Percentiles rank a stretch among this genome's conserved stretches.
Conservation (phyloP, 2,329 filamentous ascomycete species). For the Xylaria arbuscula region DNA sequence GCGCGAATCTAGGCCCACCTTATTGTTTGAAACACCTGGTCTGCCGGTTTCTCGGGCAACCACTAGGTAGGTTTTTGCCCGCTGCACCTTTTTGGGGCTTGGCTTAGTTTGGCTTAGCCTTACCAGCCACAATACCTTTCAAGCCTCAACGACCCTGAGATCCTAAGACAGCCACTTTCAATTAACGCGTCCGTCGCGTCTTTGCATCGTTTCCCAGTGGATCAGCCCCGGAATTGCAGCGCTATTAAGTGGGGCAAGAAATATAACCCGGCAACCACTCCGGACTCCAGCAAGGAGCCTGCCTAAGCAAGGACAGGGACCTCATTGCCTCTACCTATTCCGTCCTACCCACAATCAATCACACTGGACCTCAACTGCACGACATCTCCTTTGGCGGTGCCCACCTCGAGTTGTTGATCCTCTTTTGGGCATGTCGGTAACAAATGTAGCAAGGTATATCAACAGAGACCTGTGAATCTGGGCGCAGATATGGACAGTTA, state of each 20-base stretch:
- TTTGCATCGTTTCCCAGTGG: not conserved
- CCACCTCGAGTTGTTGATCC: not conserved
- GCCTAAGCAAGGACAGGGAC: slow-evolving; percentile 5
- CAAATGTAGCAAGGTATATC: slow-evolving; percentile 2
- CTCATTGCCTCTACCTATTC: not conserved
- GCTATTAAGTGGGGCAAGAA: slow-evolving; percentile 20
- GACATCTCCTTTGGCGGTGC: not conserved
- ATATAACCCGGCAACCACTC: slow-evolving; percentile 28
- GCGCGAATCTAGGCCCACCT: not conserved
- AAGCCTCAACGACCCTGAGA: not conserved
- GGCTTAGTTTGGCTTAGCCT: not conserved
- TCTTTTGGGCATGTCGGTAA: slow-evolving; percentile 26
- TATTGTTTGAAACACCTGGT: slow-evolving; percentile 15
- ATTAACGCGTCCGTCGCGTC: slow-evolving; percentile 46
- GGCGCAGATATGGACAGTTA: slow-evolving; percentile 41
- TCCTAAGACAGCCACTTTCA: slow-evolving; percentile 38
- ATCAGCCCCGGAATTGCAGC: slow-evolving; percentile 3
- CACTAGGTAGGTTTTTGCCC: not conserved
- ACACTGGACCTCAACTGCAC: not conserved
- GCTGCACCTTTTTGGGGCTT: not conserved
- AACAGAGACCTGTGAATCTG: slow-evolving; percentile 21
- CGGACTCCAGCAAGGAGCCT: not conserved
- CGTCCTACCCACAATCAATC: not conserved
- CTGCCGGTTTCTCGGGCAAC: slow-evolving; percentile 38
- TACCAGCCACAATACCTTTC: slow-evolving; percentile 6